phyloP scores from a whole-genome alignment of 2,329 filamentous ascomycete species.

The Trichoderma endophyticum region DNA sequence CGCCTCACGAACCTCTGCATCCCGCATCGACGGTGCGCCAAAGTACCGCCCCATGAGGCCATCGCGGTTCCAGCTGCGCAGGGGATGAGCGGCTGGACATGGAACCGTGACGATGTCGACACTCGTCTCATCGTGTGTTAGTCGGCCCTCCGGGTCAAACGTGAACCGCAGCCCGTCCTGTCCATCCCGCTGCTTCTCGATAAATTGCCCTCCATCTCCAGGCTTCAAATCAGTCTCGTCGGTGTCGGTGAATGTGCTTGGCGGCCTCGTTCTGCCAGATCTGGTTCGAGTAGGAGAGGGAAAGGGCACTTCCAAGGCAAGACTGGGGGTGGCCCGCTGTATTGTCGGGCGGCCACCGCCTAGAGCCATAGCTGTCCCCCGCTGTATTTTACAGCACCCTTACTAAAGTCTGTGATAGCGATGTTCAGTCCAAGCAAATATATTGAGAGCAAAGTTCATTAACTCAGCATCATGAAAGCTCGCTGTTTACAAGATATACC shows the following conservation, averaged over 20 bases:
- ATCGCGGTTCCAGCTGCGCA: constrained; percentile 53
- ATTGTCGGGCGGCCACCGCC: constrained; percentile 14
- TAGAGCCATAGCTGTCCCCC: constrained; percentile 23
- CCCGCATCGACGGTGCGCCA: constrained; percentile 39
- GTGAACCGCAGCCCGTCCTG: constrained; percentile 27
- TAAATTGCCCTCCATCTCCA: background rate
- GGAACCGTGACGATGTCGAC: constrained; percentile 54
- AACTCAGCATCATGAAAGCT: background rate
- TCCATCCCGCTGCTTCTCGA: background rate
- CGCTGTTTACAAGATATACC: background rate
- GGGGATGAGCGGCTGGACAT: constrained; percentile 50
- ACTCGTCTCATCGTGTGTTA: constrained; percentile 49
- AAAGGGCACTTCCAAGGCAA: constrained; percentile 8
- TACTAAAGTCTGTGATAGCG: background rate
- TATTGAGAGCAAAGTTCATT: background rate
- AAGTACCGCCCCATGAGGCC: constrained; percentile 48
- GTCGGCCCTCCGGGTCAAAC: constrained; percentile 35
- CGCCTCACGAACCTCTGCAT: constrained; percentile 30
- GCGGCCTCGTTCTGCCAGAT: constrained; percentile 2
- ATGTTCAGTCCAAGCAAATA: background rate
- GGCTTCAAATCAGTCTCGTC: constrained; percentile 19
- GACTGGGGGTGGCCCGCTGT: constrained; percentile 6
- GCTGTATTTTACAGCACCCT: constrained; percentile 1
- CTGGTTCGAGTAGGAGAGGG: constrained; percentile 16
- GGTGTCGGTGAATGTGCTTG: constrained; percentile 3